A percentile compares a stretch with the other conserved stretches of the same genome.
Conservation (phyloP, 768 basidiomycete genomes). For the Trametopsis cervina region DNA sequence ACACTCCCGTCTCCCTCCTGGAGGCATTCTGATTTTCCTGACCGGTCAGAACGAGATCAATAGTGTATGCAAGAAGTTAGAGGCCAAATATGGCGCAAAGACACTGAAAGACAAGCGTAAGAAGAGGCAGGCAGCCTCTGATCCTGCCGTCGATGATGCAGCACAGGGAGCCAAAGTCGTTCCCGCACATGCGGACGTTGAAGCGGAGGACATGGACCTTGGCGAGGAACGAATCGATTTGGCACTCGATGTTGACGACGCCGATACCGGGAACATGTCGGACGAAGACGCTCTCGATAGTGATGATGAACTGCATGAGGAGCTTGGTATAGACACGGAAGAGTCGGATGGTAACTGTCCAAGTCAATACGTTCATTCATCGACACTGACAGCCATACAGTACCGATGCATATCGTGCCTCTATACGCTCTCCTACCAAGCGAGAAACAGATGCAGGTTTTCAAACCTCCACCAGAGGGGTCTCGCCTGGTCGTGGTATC, state of each 20-base stretch:
- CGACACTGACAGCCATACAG: constrained; percentile 31
- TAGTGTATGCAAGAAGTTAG: constrained; percentile 75
- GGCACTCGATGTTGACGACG: constrained; percentile 62
- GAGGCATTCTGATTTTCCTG: constrained; percentile 89
- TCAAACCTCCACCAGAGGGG: constrained; percentile 74
- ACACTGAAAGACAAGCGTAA: constrained; percentile 43
- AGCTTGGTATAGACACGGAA: constrained; percentile 54
- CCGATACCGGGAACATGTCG: constrained; percentile 43
- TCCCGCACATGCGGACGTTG: constrained; percentile 60
- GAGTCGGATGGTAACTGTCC: constrained; percentile 54
- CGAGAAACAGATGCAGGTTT: constrained; percentile 94
- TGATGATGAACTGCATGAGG: constrained; percentile 56
- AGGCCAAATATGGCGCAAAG: constrained; percentile 66
- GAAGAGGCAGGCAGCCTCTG: constrained; percentile 27
- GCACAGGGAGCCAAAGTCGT: constrained; percentile 21
- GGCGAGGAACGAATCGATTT: constrained; percentile 38
- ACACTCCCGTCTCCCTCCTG: constrained; percentile 85
- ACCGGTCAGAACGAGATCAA: constrained; percentile 96
- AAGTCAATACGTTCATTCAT: constrained; percentile 5
- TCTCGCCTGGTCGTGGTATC: constrained; percentile 87
- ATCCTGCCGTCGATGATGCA: constrained; percentile 3
- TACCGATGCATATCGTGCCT: constrained; percentile 90
- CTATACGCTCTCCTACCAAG: constrained; percentile 89
- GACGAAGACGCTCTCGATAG: constrained; percentile 74
- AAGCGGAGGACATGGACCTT: constrained; percentile 76